Evolutionary conservation across 352 stramenopile genomes (phyloP).

Genomic region (Globisporangium echinulatum): DNA sequence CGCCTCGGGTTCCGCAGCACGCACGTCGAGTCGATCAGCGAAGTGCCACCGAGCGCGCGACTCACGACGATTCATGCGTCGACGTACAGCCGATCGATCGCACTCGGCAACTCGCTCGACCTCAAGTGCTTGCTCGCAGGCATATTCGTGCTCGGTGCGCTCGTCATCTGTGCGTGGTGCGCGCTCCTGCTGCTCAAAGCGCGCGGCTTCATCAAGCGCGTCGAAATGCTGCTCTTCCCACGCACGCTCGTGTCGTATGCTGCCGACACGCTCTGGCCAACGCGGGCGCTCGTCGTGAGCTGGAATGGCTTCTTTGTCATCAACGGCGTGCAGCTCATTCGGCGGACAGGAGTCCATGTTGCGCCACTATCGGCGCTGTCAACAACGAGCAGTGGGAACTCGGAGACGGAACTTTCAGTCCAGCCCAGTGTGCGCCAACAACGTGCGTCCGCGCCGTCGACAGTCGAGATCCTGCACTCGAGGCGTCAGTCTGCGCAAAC

Average conservation of each 20-base stretch:
- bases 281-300: constrained; percentile 9
- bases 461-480: not conserved
- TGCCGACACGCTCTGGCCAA: constrained; percentile 11
- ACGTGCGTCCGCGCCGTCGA: not conserved
- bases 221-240: constrained; percentile 7
- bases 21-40: constrained; percentile 6
- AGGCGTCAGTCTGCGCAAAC: not conserved
- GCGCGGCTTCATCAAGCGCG: not conserved
- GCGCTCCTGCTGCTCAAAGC: not conserved
- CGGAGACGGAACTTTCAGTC: not conserved
- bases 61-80: not conserved
- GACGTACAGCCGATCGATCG: not conserved
- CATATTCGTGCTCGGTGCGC: not conserved
- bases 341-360: not conserved
- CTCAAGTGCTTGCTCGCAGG: constrained; percentile 8
- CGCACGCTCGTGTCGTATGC: constrained; percentile 14
- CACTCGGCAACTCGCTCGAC: constrained; percentile 5
- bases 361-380: not conserved
- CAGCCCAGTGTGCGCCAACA: not conserved
- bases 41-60: constrained; percentile 1
- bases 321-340: not conserved
- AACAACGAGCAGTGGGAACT: not conserved
- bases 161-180: constrained; percentile 2
- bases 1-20: constrained; percentile 1
- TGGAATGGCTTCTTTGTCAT: constrained; percentile 10